phyloP scores from a whole-genome alignment of 352 stramenopile genomes.

The Globisporangium megalacanthum region DNA sequence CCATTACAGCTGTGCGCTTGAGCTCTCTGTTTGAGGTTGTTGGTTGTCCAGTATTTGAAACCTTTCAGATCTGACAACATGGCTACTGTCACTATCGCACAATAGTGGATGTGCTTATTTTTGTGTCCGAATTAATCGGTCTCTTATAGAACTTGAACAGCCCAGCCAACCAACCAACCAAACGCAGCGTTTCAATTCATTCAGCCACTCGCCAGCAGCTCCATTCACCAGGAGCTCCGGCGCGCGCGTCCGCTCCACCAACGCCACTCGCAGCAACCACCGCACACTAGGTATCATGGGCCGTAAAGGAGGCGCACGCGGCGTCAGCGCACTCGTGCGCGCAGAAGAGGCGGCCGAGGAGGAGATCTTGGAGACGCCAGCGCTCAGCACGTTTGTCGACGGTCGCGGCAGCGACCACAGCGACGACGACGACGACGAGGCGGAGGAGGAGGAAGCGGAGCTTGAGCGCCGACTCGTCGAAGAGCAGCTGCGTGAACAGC shows the following conservation, averaged over 20 bases:
- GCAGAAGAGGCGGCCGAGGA: conserved; percentile 70
- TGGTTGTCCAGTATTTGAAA: no score
- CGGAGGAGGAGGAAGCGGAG: conserved; percentile 60
- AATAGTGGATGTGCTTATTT: no score
- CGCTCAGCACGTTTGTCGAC: conserved; percentile 41
- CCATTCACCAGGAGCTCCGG: not conserved
- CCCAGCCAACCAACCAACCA: conserved; percentile 1
- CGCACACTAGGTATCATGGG: conserved; percentile 20
- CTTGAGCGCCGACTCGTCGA: conserved; percentile 71
- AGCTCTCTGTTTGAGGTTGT: no score
- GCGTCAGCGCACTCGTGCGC: conserved; percentile 55
- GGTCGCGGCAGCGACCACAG: conserved; percentile 12
- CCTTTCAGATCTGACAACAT: not conserved
- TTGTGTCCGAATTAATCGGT: no score
- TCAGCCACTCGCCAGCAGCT: not conserved
- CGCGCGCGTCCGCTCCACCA: not conserved
- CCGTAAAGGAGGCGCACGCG: conserved; percentile 27
- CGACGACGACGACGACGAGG: conserved; percentile 34
- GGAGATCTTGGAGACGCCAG: conserved; percentile 81
- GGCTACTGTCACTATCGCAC: not conserved
- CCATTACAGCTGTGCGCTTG: no score
- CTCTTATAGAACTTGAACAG: not conserved
- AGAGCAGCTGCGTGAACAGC: conserved; percentile 51
- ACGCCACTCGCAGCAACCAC: not conserved
- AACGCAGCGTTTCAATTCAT: not conserved